Base-by-base conservation (phyloP, 306 rosid species). In the Medicago arabica region DNA sequence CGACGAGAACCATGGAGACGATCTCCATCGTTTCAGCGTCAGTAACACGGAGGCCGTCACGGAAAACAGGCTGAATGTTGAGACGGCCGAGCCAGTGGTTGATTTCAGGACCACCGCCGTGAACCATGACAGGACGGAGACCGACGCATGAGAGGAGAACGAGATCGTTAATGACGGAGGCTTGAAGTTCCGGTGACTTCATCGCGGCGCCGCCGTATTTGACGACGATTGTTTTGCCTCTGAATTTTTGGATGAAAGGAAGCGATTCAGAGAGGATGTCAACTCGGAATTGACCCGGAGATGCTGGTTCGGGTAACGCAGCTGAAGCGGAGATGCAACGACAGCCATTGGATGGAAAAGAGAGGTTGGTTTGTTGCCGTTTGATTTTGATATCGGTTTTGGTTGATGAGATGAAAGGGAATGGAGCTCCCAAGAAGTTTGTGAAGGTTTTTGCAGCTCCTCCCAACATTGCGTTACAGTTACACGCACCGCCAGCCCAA, bases 181-280 rank as follows among this genome's bases (percentile, higher is more conserved):
- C 94, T 73, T 92, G 97, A 15, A 94, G 98, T 28, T 57, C 76
- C 69, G 78, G 80, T 25, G 97, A 89, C 55, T 94, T 92, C 98
- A 94, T 94, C 69, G 98, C 97, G 44, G 98, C 97, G 76, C 96
- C 98, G 0, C 98, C 97, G 55, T 94, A 94, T 81, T 92, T 94
- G 68, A 94, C 97, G 0, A 92, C 97, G 54, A 92, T 87, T n/a
- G 93, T 94, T 43, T 94, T 94, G 71, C 98, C 98, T 0, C 97
- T 79, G 72, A 94, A 94, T 71, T 92, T 94, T 76, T 92, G 98
- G 69, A 94, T 94, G 88, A 94, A 94, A 7, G 98, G 98, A 10
- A 94, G 93, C 2, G 98, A 90, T 76, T 94, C 98, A 0, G 97
- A 84, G 71, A 92, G 96, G 77, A 94, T 86, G 80, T 94, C 98